Conservation (phyloP, 305 asterid genomes). For the Fraxinus greggii region DNA sequence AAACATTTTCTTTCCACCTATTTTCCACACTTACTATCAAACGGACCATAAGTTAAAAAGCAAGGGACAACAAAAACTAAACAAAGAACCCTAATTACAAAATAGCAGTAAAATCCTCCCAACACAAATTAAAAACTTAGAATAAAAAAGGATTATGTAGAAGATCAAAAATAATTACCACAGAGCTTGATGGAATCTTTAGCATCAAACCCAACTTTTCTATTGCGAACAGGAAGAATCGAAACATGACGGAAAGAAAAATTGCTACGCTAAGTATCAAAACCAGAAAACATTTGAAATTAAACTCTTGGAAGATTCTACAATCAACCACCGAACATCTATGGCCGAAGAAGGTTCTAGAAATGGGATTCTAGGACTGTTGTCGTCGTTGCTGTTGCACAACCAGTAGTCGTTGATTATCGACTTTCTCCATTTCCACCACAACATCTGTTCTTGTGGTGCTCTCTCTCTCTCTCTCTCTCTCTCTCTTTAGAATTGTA, state of each 20-base stretch:
- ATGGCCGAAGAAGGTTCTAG: conserved; percentile 23
- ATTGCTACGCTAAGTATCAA: conserved; percentile 31
- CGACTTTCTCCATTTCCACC: conserved; percentile 46
- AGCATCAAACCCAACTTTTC: conserved; percentile 36
- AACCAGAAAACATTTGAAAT: conserved; percentile 39
- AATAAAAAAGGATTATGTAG: background rate
- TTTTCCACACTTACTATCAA: too few relatives aligned
- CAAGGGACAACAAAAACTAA: background rate
- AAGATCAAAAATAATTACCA: conserved; percentile 24
- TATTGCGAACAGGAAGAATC: conserved; percentile 29
- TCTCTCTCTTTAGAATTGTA: background rate
- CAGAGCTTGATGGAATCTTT: conserved; percentile 27
- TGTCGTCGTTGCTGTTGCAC: conserved; percentile 27
- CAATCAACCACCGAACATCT: conserved; percentile 29
- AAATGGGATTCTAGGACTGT: conserved; percentile 7
- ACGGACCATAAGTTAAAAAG: background rate
- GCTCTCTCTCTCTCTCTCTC: background rate
- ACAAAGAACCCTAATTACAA: background rate
- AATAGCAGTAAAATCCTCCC: background rate
- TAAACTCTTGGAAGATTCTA: conserved; percentile 25
- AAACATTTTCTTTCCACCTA: too few relatives aligned
- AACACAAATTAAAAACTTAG: background rate
- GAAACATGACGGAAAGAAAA: conserved; percentile 32
- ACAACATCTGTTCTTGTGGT: conserved; percentile 37
- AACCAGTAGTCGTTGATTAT: conserved; percentile 34